These are phyloP conservation scores for Aureobasidium lini DNA, from an alignment of 2,329 filamentous ascomycete species.

Conservation along the genomic window DNA sequence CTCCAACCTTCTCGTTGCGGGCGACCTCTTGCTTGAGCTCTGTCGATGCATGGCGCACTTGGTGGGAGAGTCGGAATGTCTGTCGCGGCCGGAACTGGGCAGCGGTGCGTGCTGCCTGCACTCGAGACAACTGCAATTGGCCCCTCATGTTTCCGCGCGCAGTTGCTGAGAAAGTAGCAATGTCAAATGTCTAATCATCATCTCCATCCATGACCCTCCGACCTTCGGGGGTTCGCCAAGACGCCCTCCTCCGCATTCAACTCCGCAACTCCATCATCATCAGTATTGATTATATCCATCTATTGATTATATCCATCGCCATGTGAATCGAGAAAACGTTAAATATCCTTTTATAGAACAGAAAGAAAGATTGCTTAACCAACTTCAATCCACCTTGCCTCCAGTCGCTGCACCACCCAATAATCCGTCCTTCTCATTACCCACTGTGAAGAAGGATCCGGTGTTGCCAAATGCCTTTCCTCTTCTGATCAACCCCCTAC, in stretches of 20 bases:
- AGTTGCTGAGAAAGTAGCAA: not conserved
- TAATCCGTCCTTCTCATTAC: slow-evolving; percentile 62
- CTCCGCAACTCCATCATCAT: not conserved
- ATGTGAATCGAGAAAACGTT: too few species aligned
- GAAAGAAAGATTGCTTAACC: not conserved
- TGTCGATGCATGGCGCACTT: slow-evolving; percentile 3
- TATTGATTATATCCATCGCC: not conserved
- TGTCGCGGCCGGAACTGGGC: not conserved
- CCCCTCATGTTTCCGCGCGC: slow-evolving; percentile 8
- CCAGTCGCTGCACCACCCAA: slow-evolving; percentile 34
- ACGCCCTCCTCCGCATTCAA: not conserved
- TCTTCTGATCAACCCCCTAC: slow-evolving; percentile 25
- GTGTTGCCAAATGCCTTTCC: slow-evolving; percentile 42
- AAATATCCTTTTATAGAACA: not conserved
- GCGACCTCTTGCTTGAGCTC: slow-evolving; percentile 12
- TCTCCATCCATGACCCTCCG: not conserved
- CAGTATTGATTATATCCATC: not conserved
- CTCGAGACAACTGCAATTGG: slow-evolving; percentile 10
- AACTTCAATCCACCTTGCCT: slow-evolving; percentile 23
- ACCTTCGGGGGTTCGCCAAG: slow-evolving; percentile 7
- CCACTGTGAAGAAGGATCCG: slow-evolving; percentile 55
- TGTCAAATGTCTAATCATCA: not conserved
- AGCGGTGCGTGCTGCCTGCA: not conserved
- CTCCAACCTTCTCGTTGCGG: slow-evolving; percentile 13
- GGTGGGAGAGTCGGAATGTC: not conserved